Conservation (phyloP, 148 eudicot species). For the Silene latifolia region DNA sequence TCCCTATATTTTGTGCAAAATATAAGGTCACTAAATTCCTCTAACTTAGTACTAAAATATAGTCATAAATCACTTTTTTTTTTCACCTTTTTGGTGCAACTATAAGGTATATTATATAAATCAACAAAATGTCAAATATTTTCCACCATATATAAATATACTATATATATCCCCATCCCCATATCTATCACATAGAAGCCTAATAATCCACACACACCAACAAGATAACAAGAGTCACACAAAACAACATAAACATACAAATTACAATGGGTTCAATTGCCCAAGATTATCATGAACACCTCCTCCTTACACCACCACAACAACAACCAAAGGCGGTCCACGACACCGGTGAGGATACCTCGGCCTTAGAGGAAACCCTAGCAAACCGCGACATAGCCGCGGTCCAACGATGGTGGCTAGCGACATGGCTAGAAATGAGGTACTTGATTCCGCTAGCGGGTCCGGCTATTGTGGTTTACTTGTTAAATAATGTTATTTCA, state of each 20-base stretch:
- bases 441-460: slow-evolving; percentile 39
- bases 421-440: slow-evolving; percentile 39
- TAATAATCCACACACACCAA: slow-evolving; percentile 6
- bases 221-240: background rate
- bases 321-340: background rate
- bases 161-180: background rate
- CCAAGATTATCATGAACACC: background rate
- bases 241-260: background rate
- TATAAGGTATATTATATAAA: too few relatives aligned
- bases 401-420: slow-evolving; percentile 24
- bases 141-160: background rate
- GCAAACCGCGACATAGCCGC: slow-evolving; percentile 14
- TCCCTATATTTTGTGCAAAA: too few relatives aligned
- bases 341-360: slow-evolving; percentile 1
- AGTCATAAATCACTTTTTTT: background rate
- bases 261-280: slow-evolving; percentile 9
- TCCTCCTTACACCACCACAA: background rate
- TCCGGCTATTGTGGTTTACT: slow-evolving; percentile 50
- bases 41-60: background rate
- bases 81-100: background rate
- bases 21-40: background rate
- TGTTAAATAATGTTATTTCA: slow-evolving; percentile 42
- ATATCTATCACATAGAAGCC: slow-evolving; percentile 1
- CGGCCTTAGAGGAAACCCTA: slow-evolving; percentile 35
- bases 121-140: background rate